Evolutionary conservation across 305 asterid species (phyloP).

Genomic region (Caryopteris hybrid): DNA sequence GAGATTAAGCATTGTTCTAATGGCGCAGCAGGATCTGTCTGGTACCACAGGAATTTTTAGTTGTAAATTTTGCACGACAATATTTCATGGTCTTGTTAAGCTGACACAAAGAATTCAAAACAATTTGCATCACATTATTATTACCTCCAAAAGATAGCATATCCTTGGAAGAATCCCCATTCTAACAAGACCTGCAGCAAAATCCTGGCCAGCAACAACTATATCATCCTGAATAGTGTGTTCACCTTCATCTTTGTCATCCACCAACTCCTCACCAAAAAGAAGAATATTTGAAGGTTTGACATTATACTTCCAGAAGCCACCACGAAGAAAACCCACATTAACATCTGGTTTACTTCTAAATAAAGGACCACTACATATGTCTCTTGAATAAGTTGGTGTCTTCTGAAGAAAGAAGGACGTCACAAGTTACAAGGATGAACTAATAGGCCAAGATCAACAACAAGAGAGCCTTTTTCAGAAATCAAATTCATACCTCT

Average conservation of each 20-base stretch:
- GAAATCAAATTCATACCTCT: conserved; percentile 52
- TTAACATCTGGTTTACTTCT: conserved; percentile 77
- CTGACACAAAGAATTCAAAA: neutral
- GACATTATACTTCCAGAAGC: conserved; percentile 95
- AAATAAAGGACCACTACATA: conserved; percentile 84
- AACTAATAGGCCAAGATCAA: neutral
- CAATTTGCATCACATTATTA: conserved; percentile 19
- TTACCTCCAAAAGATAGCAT: conserved; percentile 83
- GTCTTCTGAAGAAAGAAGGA: conserved; percentile 55
- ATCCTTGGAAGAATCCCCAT: conserved; percentile 89
- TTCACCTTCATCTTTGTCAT: conserved; percentile 53
- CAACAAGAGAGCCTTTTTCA: neutral
- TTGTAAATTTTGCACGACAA: conserved; percentile 12
- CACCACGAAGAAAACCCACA: conserved; percentile 85
- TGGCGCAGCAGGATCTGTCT: conserved; percentile 61
- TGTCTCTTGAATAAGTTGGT: conserved; percentile 43
- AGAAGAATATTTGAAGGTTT: conserved; percentile 70
- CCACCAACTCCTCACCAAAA: conserved; percentile 32
- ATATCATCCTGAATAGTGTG: conserved; percentile 83
- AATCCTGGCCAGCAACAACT: conserved; percentile 87
- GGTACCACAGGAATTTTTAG: conserved; percentile 28
- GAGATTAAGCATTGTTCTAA: conserved; percentile 83
- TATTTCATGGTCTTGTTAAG: neutral
- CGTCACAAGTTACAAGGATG: conserved; percentile 16
- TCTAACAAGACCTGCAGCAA: conserved; percentile 90